phyloP scores from a whole-genome alignment of 352 stramenopile species.

The Globisporangium camurandrum region DNA sequence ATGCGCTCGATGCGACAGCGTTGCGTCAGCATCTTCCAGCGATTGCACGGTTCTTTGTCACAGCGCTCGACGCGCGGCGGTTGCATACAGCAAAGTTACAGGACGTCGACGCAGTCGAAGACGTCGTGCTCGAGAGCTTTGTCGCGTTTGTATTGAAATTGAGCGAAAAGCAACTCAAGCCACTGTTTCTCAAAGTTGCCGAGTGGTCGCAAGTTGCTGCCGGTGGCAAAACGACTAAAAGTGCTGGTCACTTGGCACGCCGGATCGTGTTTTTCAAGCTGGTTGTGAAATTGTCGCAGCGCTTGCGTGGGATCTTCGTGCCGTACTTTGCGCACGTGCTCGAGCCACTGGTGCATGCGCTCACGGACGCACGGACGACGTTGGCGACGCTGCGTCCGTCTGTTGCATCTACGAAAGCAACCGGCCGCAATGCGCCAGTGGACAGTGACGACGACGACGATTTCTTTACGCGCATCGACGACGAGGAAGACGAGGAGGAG shows the following conservation, averaged over 20 bases:
- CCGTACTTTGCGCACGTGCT: slow-evolving; percentile 81
- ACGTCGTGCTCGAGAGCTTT: slow-evolving; percentile 68
- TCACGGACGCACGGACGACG: slow-evolving; percentile 42
- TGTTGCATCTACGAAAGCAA: no score
- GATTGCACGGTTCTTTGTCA: slow-evolving; percentile 83
- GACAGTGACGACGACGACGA: slow-evolving; percentile 48
- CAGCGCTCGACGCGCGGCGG: slow-evolving; percentile 61
- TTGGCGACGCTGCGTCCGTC: no score
- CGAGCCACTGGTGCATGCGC: slow-evolving; percentile 37
- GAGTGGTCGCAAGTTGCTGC: slow-evolving; percentile 64
- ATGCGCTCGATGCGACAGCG: slow-evolving; percentile 31
- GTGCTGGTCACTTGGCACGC: slow-evolving; percentile 30
- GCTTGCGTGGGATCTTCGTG: slow-evolving; percentile 83
- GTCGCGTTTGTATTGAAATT: slow-evolving; percentile 82
- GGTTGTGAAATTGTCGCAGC: slow-evolving; percentile 69
- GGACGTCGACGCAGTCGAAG: slow-evolving; percentile 62
- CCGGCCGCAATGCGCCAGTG: no score
- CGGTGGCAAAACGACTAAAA: slow-evolving; percentile 4
- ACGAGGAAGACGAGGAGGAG: no score
- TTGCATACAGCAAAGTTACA: slow-evolving; percentile 48
- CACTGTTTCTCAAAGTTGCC: slow-evolving; percentile 78
- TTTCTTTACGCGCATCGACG: slow-evolving; percentile 39
- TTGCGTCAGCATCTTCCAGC: slow-evolving; percentile 59
- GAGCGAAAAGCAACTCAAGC: slow-evolving; percentile 87
- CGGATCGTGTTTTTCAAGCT: slow-evolving; percentile 81